Evolutionary conservation across 345 rosid genomes (phyloP), one percentile per base, ranked within the genome.

Genomic region (Cochlearia excelsa): DNA sequence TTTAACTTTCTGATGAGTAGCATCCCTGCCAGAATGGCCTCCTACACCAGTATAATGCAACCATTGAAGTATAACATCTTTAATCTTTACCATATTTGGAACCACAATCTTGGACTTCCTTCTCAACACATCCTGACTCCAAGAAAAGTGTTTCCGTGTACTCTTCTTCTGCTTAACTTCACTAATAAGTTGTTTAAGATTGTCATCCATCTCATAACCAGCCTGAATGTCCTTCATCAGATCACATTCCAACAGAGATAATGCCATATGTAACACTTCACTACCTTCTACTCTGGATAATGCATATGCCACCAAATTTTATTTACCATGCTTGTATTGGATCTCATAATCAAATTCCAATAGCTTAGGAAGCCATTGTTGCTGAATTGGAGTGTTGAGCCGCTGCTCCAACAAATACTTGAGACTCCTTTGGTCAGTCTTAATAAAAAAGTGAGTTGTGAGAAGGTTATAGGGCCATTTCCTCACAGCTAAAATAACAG

Each of bases 341-440:
- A 51, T 51, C 5, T 48, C 52, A 9, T 48, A 48, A 1, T 39
- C 43, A 39, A 39, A 39, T 6, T 39, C 9, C 1, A 39, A 7
- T n/a, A 39, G 9, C n/a, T 39, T 39, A 1, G 10, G 43, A 7
- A 39, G 1, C 43, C n/a, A 39, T n/a, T 39, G 43, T 8, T 39
- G 1, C 3, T 39, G 43, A 39, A 39, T 39, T 3, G 43, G 43
- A 3, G 43, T 39, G 10, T 39, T 39, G 1, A 39, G 7, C 2
- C 34, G 43, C n/a, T 39, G 43, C 43, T 39, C 43, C 43, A 39
- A 39, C n/a, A n/a, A n/a, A n/a, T n/a, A n/a, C n/a, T n/a, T n/a
- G n/a, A n/a, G n/a, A n/a, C n/a, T n/a, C n/a, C n/a, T 4, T 8
- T 39, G 10, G 9, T 39, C 43, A 7, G 2, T 39, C 3, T 39